Evolutionary conservation across 2,329 filamentous ascomycete genomes (phyloP).

Genomic region (Magnaporthiopsis incrustans): DNA sequence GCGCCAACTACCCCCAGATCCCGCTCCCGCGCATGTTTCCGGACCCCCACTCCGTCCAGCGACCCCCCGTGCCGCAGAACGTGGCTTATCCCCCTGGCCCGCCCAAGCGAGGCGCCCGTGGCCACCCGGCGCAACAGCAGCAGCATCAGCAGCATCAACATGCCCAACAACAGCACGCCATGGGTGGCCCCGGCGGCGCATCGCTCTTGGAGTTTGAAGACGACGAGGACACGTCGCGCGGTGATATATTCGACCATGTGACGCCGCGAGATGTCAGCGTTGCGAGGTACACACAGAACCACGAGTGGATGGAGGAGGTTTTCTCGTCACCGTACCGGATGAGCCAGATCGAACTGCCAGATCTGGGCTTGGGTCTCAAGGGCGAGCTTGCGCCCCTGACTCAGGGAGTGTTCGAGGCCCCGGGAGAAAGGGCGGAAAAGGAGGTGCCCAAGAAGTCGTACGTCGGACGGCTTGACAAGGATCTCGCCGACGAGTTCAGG

Average conservation of each 20-base stretch:
- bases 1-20: slow-evolving; percentile 82
- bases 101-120: slow-evolving; percentile 37
- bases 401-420: slow-evolving; percentile 71
- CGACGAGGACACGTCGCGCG: slow-evolving; percentile 79
- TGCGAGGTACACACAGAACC: slow-evolving; percentile 83
- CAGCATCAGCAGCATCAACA: slow-evolving; percentile 16
- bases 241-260: slow-evolving; percentile 83
- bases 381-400: slow-evolving; percentile 78
- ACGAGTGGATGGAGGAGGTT: slow-evolving; percentile 99
- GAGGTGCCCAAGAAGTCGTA: slow-evolving; percentile 49
- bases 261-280: slow-evolving; percentile 85
- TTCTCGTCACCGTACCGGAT: slow-evolving; percentile 84
- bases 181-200: slow-evolving; percentile 10
- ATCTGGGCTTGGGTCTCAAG: slow-evolving; percentile 76
- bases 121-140: slow-evolving; percentile 17
- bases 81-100: slow-evolving; percentile 54
- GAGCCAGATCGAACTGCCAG: slow-evolving; percentile 75
- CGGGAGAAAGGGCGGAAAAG: slow-evolving; percentile 38
- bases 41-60: slow-evolving; percentile 9
- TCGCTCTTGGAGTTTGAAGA: slow-evolving; percentile 53
- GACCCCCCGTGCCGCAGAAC: slow-evolving; percentile 40
- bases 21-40: slow-evolving; percentile 35
- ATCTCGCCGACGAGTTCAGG: slow-evolving; percentile 77
- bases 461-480: slow-evolving; percentile 59
- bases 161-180: slow-evolving; percentile 1